phyloP scores from a whole-genome alignment of 2,329 filamentous ascomycete species.

The Fusarium transvaalense region DNA sequence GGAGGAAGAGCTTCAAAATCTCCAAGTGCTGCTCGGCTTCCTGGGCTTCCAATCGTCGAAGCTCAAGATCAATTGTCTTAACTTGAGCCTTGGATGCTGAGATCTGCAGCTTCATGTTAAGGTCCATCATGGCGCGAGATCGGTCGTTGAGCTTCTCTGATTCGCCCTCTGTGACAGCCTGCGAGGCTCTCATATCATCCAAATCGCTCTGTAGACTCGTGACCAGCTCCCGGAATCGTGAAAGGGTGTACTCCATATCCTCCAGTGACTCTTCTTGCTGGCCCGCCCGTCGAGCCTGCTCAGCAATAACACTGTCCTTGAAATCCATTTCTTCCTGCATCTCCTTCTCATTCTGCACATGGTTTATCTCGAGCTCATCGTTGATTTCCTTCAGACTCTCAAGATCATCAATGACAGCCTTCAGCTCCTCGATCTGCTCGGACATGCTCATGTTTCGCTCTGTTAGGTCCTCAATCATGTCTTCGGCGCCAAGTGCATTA shows the following conservation, averaged over 20 bases:
- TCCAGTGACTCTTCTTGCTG: slow-evolving; percentile 85
- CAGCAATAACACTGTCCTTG: slow-evolving; percentile 85
- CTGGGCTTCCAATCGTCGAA: slow-evolving; percentile 87
- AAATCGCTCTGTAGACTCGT: slow-evolving; percentile 86
- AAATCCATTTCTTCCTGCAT: slow-evolving; percentile 94
- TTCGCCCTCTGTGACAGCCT: slow-evolving; percentile 92
- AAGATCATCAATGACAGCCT: slow-evolving; percentile 84
- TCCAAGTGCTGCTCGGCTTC: slow-evolving; percentile 89
- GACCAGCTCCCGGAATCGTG: slow-evolving; percentile 89
- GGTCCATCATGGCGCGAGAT: slow-evolving; percentile 94
- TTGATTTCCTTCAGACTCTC: slow-evolving; percentile 92
- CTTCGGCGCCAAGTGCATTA: slow-evolving; percentile 86
- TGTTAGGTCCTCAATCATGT: slow-evolving; percentile 92
- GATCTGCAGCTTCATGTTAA: slow-evolving; percentile 93
- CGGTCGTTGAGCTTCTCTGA: slow-evolving; percentile 90
- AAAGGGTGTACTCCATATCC: slow-evolving; percentile 91
- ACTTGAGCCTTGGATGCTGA: slow-evolving; percentile 92
- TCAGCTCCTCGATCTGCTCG: slow-evolving; percentile 86
- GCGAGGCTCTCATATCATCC: slow-evolving; percentile 91
- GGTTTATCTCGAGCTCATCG: slow-evolving; percentile 93
- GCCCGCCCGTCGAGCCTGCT: slow-evolving; percentile 78
- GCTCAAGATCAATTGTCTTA: slow-evolving; percentile 92
- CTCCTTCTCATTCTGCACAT: slow-evolving; percentile 92
- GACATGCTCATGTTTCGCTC: slow-evolving; percentile 87
- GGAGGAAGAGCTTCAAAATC: slow-evolving; percentile 90